Evolutionary conservation across 371 early-diverging fungal genomes (phyloP), one percentile per base, ranked within the genome.

Genomic region (Amoeboradix gromovi): DNA sequence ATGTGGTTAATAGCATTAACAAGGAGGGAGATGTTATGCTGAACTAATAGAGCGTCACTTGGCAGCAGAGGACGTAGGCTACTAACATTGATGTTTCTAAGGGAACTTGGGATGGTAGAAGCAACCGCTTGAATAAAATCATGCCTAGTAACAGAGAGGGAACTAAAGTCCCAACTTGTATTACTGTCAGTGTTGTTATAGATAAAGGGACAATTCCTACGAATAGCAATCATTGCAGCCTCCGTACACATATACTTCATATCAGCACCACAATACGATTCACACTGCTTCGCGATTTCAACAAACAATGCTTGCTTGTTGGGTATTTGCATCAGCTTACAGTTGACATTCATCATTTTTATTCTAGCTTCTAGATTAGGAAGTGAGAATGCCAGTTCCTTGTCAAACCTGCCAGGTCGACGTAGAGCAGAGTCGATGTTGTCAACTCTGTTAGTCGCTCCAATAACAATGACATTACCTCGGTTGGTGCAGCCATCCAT

Each of bases 201-300:
- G 29, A 85, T 80, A 69, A 81, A 81, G 22, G 86, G 85, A 67
- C 76, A 82, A 5, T 73, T 77, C 66, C 82, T 70, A 66, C 85
- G 78, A 28, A 89, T 78, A 0, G 87, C 87, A 68, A 77, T 76
- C 70, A 87, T 79, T 0, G 84, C 86, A 0, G 90, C 87, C 72
- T 87, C 88, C 0, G 90, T 82, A 72, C 91, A 86, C 29, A 95
- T 80, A 16, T 89, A 89, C 72, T 88, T 87, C 80, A 94, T 87
- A 71, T 95, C 96, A 0, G 91, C 86, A 0, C 96, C 96, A 66
- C 87, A 85, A 74, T 85, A 91, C 0, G 87, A 86, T 0, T 76
- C 75, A 0, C 80, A 78, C 27, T 73, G 70, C 29, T 74, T 48
- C 0, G 78, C 81, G 1, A 81, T 70, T 27, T 75, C 72, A 31